These are phyloP conservation scores for Stagonosporopsis rhizophila DNA, from an alignment of 2,329 filamentous ascomycete genomes.

Conservation along the genomic window DNA sequence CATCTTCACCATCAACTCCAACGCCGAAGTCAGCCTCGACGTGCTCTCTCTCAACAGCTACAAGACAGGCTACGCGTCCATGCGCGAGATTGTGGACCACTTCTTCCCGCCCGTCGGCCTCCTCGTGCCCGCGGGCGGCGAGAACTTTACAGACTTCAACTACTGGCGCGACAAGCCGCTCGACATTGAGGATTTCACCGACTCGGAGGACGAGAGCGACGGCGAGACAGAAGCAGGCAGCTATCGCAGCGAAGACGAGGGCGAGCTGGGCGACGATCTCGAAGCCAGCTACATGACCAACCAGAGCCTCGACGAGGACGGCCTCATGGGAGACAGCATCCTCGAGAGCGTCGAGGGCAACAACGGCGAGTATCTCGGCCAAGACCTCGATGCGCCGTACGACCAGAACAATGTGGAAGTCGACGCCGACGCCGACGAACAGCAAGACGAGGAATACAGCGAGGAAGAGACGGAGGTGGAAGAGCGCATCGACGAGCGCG, in stretches of 20 bases:
- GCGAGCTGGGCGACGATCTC: slow-evolving; percentile 55
- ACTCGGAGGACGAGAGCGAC: slow-evolving; percentile 67
- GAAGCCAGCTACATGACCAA: slow-evolving; percentile 65
- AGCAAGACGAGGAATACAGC: slow-evolving; percentile 35
- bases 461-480: slow-evolving; percentile 33
- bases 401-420: slow-evolving; percentile 28
- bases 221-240: slow-evolving; percentile 55
- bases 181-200: slow-evolving; percentile 87
- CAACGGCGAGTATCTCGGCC: slow-evolving; percentile 19
- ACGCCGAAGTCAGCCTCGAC: slow-evolving; percentile 92
- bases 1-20: slow-evolving; percentile 98
- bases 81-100: slow-evolving; percentile 96
- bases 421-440: slow-evolving; percentile 4
- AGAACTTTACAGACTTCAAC: slow-evolving; percentile 95
- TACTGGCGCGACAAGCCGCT: slow-evolving; percentile 91
- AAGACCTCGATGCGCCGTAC: slow-evolving; percentile 25
- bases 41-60: slow-evolving; percentile 90
- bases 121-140: slow-evolving; percentile 85
- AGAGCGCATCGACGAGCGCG: slow-evolving; percentile 3
- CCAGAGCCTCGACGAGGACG: slow-evolving; percentile 56
- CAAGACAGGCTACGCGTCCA: slow-evolving; percentile 95
- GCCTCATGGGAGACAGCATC: slow-evolving; percentile 54
- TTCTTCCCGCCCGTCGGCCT: slow-evolving; percentile 94
- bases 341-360: slow-evolving; percentile 58
- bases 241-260: slow-evolving; percentile 60